Evolutionary conservation across 2,329 filamentous ascomycete genomes (phyloP), one percentile per base, ranked within the genome.

Genomic region (Sporothrix pseudoabietina): DNA sequence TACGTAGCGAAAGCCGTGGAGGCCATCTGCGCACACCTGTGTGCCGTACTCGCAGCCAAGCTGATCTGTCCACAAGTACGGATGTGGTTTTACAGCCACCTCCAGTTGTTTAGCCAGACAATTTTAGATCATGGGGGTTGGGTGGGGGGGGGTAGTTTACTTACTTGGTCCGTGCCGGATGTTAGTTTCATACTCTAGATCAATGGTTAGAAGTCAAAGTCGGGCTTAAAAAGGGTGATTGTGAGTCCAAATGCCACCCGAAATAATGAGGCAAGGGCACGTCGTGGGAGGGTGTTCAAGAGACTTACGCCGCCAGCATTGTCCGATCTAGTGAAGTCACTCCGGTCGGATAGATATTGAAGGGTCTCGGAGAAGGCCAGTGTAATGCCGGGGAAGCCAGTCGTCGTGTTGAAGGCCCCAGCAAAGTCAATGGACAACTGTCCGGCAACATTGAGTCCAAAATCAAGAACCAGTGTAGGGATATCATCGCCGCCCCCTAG

Each of bases 1-100:
- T 54, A 87, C 76, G 73, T 87, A 87, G 52, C 86, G 82, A 76
- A 87, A 87, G 5, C 85, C 86, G 71, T 87, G 86, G 5, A 87
- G 78, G 2, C 86, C 86, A 73, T 87, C 86, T 0, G 83, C 79
- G 76, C 86, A 87, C 14, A 87, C 85, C 72, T 85, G 78, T 6
- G 73, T 79, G 22, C 78, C 80, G 61, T 82, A 78, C 55, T 83
- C 78, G 73, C 85, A 87, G 12, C 85, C 84, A 71, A 83, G 80
- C 49, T 80, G 78, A 72, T 85, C 79, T 10, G 79, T 81, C 85
- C 85, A 87, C 1, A 80, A 83, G 72, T 84, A 86, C 4, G 80
- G 77, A 3, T 80, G 71, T 3, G 79, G 77, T 52, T 78, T 76
- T 19, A 87, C 86, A 3, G 85, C 84, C 74, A 86, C 81, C 81